Base-by-base conservation (phyloP, 1,139 yeast genomes). In the Debaryomyces psychrophilus region DNA sequence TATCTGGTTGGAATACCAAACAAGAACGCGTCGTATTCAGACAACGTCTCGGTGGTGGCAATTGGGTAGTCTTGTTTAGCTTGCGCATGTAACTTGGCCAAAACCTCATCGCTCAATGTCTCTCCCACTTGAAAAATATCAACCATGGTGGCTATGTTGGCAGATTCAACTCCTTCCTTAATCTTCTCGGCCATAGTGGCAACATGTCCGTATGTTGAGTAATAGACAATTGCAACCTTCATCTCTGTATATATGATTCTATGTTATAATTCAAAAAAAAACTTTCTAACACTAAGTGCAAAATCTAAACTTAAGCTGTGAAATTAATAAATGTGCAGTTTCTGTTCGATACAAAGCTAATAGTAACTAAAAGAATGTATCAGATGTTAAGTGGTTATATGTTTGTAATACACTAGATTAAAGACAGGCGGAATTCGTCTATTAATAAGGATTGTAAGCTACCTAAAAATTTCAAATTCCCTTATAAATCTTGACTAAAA, bases 141-240 rank as follows among this genome's bases (percentile, higher is more conserved):
- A 8, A 55, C 64, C 15, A 44, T 37, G n/a, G 69, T 70, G 5
- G 59, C 55, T 29, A 61, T 54, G 29, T 78, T 79, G 8, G 71
- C 53, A 15, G 64, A 56, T 49, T 69, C 71, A 25, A 76, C 65
- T 53, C 82, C 81, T 37, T 63, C 60, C 60, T 75, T 67, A 46
- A 75, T 61, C 35, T 68, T 63, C 50, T 68, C 61, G 36, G 83
- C 86, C 64, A 83, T 60, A 36, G 65, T 60, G 48, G 73, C 70
- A 50, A 82, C 66, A 62, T 85, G 90, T 45, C 87, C 87, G 62
- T 82, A 84, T 37, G 81, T 71, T 39, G 89, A 81, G 66, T 83
- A 84, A 56, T 77, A 71, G 50, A 84, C 69, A 58, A 85, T 77
- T 14, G 78, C 79, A 29, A 71, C 60, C 62, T 72, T 73, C 68